phyloP scores from a whole-genome alignment of 768 basidiomycete genomes.

The Suillus subaureus region DNA sequence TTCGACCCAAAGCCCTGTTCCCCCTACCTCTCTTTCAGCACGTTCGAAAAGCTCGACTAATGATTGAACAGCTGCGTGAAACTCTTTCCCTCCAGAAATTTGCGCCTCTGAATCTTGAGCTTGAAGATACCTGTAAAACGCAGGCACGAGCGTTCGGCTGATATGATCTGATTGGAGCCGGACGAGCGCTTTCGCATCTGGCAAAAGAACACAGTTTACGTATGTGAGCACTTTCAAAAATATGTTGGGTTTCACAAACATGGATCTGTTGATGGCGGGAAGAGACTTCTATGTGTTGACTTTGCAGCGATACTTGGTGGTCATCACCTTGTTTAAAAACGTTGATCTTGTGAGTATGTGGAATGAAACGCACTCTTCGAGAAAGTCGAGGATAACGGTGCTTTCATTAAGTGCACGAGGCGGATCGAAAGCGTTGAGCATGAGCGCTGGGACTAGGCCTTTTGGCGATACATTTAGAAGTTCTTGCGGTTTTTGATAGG shows the following conservation, averaged over 20 bases:
- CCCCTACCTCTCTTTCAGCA: slow-evolving; percentile 52
- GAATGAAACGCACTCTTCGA: slow-evolving; percentile 63
- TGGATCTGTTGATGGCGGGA: slow-evolving; percentile 59
- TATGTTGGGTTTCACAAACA: slow-evolving; percentile 42
- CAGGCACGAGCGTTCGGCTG: slow-evolving; percentile 63
- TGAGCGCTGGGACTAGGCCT: slow-evolving; percentile 75
- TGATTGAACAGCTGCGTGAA: slow-evolving; percentile 49
- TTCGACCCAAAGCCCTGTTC: slow-evolving; percentile 61
- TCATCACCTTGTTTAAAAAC: not conserved
- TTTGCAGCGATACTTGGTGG: slow-evolving; percentile 49
- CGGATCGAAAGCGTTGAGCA: slow-evolving; percentile 53
- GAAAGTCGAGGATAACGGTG: slow-evolving; percentile 75
- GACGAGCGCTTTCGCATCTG: slow-evolving; percentile 69
- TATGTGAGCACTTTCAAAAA: not conserved
- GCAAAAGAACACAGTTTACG: not conserved
- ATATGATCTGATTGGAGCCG: slow-evolving; percentile 71
- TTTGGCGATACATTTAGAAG: slow-evolving; percentile 82
- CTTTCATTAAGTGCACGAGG: slow-evolving; percentile 76
- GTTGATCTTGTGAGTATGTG: not conserved
- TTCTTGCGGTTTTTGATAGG: slow-evolving; percentile 79
- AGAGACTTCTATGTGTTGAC: slow-evolving; percentile 50
- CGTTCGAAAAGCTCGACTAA: slow-evolving; percentile 60
- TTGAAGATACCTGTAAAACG: slow-evolving; percentile 77
- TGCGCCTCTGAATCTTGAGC: slow-evolving; percentile 61
- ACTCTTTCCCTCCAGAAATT: slow-evolving; percentile 53